These are phyloP conservation scores for Apophysomyces trapeziformis DNA, from an alignment of 371 early-diverging fungal genomes.

Conservation along the genomic window DNA sequence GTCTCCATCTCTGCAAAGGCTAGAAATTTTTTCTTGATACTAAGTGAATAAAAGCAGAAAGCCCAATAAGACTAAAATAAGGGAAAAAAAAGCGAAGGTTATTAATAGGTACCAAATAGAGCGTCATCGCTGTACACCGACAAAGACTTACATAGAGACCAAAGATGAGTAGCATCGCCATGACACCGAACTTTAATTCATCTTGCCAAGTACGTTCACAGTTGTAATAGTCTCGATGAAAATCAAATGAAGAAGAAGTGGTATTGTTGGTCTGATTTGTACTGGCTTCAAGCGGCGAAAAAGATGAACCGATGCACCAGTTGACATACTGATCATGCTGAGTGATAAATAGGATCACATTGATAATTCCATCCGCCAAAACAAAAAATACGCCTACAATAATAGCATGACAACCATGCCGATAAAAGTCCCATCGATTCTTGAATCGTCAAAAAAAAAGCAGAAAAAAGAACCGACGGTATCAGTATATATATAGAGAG, in stretches of 20 bases:
- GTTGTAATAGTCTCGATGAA: slow-evolving; percentile 26
- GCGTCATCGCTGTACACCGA: no score
- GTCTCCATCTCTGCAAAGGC: slow-evolving; percentile 8
- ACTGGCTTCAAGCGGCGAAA: background rate
- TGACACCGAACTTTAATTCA: slow-evolving; percentile 28
- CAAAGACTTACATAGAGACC: slow-evolving; percentile 23
- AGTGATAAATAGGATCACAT: slow-evolving; percentile 26
- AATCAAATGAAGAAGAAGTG: background rate
- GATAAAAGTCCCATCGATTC: slow-evolving; percentile 18
- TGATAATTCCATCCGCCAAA: slow-evolving; percentile 24
- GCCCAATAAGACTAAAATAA: slow-evolving; percentile 27
- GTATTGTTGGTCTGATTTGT: background rate
- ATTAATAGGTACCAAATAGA: no score
- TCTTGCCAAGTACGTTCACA: slow-evolving; percentile 30
- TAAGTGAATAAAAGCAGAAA: slow-evolving; percentile 24
- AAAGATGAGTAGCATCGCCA: slow-evolving; percentile 26
- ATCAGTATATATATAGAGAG: background rate
- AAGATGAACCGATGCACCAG: slow-evolving; percentile 19
- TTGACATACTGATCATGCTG: slow-evolving; percentile 16
- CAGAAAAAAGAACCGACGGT: background rate
- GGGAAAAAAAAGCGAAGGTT: background rate
- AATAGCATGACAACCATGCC: slow-evolving; percentile 8
- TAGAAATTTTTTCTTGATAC: slow-evolving; percentile 16
- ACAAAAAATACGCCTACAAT: slow-evolving; percentile 19
- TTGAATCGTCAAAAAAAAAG: background rate